Evolutionary conservation across 1,139 yeast species (phyloP).

Genomic region (Pneumocystis oryctolagi): DNA sequence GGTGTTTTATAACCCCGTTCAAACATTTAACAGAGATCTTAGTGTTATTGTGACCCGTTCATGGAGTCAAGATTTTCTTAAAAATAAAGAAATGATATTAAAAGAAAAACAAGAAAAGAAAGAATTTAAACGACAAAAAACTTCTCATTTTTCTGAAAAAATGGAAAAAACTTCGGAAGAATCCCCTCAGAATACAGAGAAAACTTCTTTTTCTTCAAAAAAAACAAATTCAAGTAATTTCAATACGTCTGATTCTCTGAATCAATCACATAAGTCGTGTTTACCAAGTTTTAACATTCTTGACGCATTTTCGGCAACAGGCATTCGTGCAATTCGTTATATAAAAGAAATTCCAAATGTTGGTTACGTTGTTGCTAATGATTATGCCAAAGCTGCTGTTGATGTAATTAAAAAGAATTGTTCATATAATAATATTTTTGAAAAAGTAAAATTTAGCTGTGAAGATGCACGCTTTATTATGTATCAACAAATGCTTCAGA

Average conservation of each 20-base stretch:
- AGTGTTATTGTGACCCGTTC: slow-evolving; percentile 76
- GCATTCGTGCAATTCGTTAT: slow-evolving; percentile 81
- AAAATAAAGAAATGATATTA: slow-evolving; percentile 23
- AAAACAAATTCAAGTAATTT: background rate
- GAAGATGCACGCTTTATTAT: slow-evolving; percentile 83
- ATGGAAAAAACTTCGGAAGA: slow-evolving; percentile 15
- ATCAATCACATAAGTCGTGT: slow-evolving; percentile 7
- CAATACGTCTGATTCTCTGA: background rate
- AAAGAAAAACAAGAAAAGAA: slow-evolving; percentile 20
- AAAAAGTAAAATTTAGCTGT: slow-evolving; percentile 45
- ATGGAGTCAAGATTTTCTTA: slow-evolving; percentile 49
- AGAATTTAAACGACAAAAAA: slow-evolving; percentile 10
- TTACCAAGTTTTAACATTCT: slow-evolving; percentile 46
- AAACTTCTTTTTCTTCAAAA: slow-evolving; percentile 6
- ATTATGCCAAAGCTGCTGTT: slow-evolving; percentile 76
- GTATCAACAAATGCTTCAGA: slow-evolving; percentile 36
- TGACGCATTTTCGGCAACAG: slow-evolving; percentile 91
- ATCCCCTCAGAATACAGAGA: slow-evolving; percentile 9
- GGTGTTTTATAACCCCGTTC: slow-evolving; percentile 91
- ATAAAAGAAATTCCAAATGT: slow-evolving; percentile 77
- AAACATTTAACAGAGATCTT: slow-evolving; percentile 86
- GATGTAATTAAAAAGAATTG: slow-evolving; percentile 59
- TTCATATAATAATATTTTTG: slow-evolving; percentile 43
- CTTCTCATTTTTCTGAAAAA: slow-evolving; percentile 13
- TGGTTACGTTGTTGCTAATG: slow-evolving; percentile 68